A percentile compares a stretch with the other conserved stretches of the same genome.
phyloP scores from a whole-genome alignment of 495 filamentous ascomycete species.

The Lasiosphaeris hirsuta region DNA sequence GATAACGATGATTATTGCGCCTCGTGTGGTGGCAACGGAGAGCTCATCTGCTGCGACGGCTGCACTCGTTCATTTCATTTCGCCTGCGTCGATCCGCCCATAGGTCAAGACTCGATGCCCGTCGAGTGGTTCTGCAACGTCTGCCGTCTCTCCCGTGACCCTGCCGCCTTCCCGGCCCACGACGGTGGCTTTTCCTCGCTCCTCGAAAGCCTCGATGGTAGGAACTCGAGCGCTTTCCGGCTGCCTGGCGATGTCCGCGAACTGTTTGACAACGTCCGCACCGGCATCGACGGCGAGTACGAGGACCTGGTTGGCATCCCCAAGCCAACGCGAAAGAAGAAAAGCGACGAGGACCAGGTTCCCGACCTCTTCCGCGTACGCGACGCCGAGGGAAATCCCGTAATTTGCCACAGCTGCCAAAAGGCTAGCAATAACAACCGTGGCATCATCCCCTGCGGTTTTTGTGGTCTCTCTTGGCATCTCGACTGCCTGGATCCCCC shows the following conservation, averaged over 20 bases:
- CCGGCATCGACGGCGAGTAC: constrained; percentile 74
- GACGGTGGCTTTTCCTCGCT: constrained; percentile 55
- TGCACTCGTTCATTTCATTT: constrained; percentile 87
- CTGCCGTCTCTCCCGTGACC: constrained; percentile 49
- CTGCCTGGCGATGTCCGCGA: constrained; percentile 66
- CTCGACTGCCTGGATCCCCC: constrained; percentile 89
- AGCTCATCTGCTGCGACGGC: constrained; percentile 87
- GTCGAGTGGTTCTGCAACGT: constrained; percentile 82
- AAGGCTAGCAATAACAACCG: constrained; percentile 50
- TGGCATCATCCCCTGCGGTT: constrained; percentile 77
- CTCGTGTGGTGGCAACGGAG: constrained; percentile 76
- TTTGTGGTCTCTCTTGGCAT: constrained; percentile 79
- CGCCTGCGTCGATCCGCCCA: constrained; percentile 74
- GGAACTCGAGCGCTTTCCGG: constrained; percentile 68
- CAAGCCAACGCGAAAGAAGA: constrained; percentile 49
- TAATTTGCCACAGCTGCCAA: constrained; percentile 70
- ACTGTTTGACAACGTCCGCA: constrained; percentile 69
- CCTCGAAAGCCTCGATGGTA: constrained; percentile 55
- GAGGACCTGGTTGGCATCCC: constrained; percentile 50
- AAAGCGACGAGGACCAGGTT: constrained; percentile 55
- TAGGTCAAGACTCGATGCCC: constrained; percentile 61
- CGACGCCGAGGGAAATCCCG: constrained; percentile 62
- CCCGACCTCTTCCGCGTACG: constrained; percentile 63
- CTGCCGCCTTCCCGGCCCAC: constrained; percentile 36
- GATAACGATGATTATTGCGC: constrained; percentile 88